Evolutionary conservation across 2,329 filamentous ascomycete species (phyloP), one percentile per base, ranked within the genome.

Genomic region (Fusarium temperatum): DNA sequence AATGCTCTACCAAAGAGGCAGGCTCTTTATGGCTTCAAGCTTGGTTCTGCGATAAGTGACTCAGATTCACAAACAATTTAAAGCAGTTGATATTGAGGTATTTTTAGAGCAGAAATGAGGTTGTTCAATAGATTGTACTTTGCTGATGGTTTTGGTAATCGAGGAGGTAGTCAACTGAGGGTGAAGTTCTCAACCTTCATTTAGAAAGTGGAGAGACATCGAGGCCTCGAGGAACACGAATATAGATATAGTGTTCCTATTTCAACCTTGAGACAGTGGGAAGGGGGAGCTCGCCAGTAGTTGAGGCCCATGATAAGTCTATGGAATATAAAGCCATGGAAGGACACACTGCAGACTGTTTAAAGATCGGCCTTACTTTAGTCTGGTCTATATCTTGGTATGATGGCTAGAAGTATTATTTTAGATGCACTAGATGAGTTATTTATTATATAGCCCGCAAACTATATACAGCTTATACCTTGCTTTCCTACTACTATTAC

Each of bases 361-460:
- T 14, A 8, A 47, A 9, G 18, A 1, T 10, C 8, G 24, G 12
- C 4, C 32, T 35, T 15, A 4, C 32, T 35, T 47, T 10, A 7
- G 24, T 28, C 24, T 28, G 24, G 12, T 22, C 26, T 6, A 47
- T 28, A 15, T 10, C 18, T 15, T 28, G 1, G 2, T 20, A 6
- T 28, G 24, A 22, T 8, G 11, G 17, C 17, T 9, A 13, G 42
- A 26, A 26, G 17, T 15, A 11, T 4, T 8, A 22, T 8, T 17
- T 9, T 4, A 6, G 28, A 7, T 30, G 10, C 8, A 22, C 14
- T 15, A 12, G 26, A 17, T 30, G 10, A 17, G 7, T 48, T 48
- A 1, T 7, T 22, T 3, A 28, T 15, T 3, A 10, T 3, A 5
- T 12, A 4, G 14, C 12, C 11, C 20, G 10, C 3, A 11, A 15